A percentile compares a stretch with the other conserved stretches of the same genome.
Conservation (phyloP, 257 asterid species). For the Ajuga chamaepitys region DNA sequence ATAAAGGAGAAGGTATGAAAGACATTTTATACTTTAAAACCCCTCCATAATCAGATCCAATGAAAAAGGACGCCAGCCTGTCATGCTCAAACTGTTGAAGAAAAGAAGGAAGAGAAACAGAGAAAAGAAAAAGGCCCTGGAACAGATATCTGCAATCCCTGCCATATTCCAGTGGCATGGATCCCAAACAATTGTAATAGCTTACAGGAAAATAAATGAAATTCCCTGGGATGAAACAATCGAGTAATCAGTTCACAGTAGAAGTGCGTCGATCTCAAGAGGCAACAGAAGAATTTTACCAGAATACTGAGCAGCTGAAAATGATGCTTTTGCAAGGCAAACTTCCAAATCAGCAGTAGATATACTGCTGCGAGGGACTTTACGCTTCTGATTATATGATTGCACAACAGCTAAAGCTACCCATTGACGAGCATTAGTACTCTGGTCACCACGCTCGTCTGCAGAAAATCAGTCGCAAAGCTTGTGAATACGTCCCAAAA, state of each 20-base stretch:
- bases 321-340: slow-evolving; percentile 82
- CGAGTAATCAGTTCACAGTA: background rate
- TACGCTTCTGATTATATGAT: slow-evolving; percentile 72
- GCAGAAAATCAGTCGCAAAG: slow-evolving; percentile 21
- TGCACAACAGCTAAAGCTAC: slow-evolving; percentile 91
- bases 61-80: too few species aligned
- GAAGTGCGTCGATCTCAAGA: background rate
- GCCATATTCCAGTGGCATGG: background rate
- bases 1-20: too few species aligned
- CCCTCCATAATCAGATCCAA: too few species aligned
- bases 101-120: background rate
- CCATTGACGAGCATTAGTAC: slow-evolving; percentile 52
- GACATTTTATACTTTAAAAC: too few species aligned
- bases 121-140: background rate
- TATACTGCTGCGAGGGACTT: slow-evolving; percentile 70
- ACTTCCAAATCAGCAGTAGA: slow-evolving; percentile 65
- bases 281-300: slow-evolving; percentile 37
- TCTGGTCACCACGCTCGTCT: slow-evolving; percentile 44
- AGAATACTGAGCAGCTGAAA: slow-evolving; percentile 67
- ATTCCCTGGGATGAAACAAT: background rate
- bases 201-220: background rate
- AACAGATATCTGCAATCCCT: background rate
- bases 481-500: slow-evolving; percentile 2
- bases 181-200: background rate
- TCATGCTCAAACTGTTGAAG: too few species aligned